A percentile compares a stretch with the other conserved stretches of the same genome.
These are phyloP conservation scores for Delonix regia DNA, from an alignment of 306 rosid genomes.

Conservation along the genomic window DNA sequence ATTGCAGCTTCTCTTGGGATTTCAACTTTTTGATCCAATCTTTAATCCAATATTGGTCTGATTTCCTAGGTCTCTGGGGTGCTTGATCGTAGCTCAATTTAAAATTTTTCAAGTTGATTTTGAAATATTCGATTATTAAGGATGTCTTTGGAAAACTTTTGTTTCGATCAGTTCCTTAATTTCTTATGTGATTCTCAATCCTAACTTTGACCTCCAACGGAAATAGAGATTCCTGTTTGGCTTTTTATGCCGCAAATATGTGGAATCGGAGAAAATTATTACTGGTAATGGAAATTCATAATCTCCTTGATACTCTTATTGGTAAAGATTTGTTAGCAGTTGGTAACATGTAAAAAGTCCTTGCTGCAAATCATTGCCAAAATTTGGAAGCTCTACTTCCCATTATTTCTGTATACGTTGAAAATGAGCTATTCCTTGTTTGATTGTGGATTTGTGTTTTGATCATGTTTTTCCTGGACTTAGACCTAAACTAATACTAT, in stretches of 20 bases:
- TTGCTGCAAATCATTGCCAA: conserved; percentile 5
- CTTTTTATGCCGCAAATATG: conserved; percentile 10
- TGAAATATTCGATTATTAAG: background rate
- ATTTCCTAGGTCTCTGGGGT: background rate
- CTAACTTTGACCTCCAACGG: conserved; percentile 10
- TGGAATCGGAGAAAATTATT: background rate
- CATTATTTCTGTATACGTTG: background rate
- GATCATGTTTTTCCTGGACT: conserved; percentile 25
- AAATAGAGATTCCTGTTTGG: conserved; percentile 28
- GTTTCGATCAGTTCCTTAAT: background rate
- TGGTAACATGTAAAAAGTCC: background rate
- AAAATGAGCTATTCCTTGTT: conserved; percentile 7
- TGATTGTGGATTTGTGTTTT: conserved; percentile 18
- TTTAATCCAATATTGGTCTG: conserved; percentile 11
- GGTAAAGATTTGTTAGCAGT: background rate
- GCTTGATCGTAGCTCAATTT: conserved; percentile 25
- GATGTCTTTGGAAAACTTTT: conserved; percentile 10
- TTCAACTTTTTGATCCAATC: background rate
- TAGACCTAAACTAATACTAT: background rate
- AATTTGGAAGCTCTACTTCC: conserved; percentile 4
- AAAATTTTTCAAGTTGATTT: conserved; percentile 19
- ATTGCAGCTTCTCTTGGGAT: background rate
- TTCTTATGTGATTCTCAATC: conserved; percentile 25
- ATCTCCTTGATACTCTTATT: background rate
- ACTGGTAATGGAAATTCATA: conserved; percentile 9